phyloP scores from a whole-genome alignment of 1,139 yeast genomes.

The Debaryomyces coudertii region DNA sequence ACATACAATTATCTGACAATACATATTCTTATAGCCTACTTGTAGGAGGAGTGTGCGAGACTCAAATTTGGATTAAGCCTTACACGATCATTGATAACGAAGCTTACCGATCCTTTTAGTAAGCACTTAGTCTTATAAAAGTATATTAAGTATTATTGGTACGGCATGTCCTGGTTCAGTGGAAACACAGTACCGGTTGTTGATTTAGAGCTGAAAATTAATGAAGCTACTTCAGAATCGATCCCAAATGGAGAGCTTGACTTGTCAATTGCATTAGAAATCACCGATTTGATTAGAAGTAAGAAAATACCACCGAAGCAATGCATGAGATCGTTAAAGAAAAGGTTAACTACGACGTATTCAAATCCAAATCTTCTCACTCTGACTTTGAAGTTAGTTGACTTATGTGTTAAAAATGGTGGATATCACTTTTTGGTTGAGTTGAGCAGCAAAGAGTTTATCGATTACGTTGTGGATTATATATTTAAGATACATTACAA shows the following conservation, averaged over 20 bases:
- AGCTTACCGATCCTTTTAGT: neutral
- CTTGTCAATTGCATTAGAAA: constrained; percentile 75
- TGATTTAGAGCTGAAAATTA: constrained; percentile 65
- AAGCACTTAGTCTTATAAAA: neutral
- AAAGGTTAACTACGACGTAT: constrained; percentile 63
- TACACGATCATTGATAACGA: constrained; percentile 2
- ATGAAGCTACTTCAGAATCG: constrained; percentile 82
- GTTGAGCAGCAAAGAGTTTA: constrained; percentile 81
- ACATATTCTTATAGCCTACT: neutral
- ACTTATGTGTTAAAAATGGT: constrained; percentile 89
- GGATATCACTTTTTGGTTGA: constrained; percentile 85
- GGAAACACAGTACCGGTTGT: constrained; percentile 45
- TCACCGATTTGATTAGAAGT: constrained; percentile 85
- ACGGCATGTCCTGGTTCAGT: constrained; percentile 66
- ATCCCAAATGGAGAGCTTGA: constrained; percentile 94
- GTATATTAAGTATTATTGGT: neutral
- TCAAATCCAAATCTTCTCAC: constrained; percentile 76
- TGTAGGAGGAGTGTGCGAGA: neutral
- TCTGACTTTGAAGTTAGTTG: constrained; percentile 74
- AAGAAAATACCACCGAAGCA: constrained; percentile 82
- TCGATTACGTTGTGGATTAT: constrained; percentile 66
- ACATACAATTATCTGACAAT: neutral
- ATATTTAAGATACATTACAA: constrained; percentile 44
- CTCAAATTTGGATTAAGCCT: neutral
- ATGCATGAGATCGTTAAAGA: constrained; percentile 82